phyloP scores from a whole-genome alignment of 1,284 basidiomycete genomes.

The Vanrija sp. region DNA sequence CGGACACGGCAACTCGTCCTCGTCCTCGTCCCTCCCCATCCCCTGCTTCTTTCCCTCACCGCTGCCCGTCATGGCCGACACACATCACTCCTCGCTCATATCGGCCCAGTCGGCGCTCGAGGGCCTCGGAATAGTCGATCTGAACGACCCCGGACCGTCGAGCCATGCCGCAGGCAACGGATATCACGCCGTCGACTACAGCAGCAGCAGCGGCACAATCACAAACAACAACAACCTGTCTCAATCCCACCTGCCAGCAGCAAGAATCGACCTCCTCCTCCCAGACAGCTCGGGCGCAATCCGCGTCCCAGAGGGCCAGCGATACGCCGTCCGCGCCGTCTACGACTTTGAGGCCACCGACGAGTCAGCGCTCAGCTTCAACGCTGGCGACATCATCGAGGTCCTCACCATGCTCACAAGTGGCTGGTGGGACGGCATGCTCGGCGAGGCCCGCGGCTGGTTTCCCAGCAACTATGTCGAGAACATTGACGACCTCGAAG shows the following conservation, averaged over 20 bases:
- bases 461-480: slow-evolving; percentile 95
- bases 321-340: slow-evolving; percentile 68
- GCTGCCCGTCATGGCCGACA: slow-evolving; percentile 11
- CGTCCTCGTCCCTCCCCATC: not conserved
- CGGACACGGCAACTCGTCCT: not conserved
- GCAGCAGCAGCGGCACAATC: not conserved
- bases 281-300: not conserved
- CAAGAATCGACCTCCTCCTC: not conserved
- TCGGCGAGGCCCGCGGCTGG: slow-evolving; percentile 88
- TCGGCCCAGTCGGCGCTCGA: slow-evolving; percentile 24
- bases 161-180: not conserved
- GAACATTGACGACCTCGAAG: slow-evolving; percentile 72
- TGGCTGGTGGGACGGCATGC: slow-evolving; percentile 98
- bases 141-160: not conserved
- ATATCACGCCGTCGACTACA: too few species aligned
- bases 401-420: slow-evolving; percentile 85
- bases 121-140: slow-evolving; percentile 8
- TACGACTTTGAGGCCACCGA: slow-evolving; percentile 91
- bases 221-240: not conserved
- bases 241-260: not conserved
- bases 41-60: not conserved
- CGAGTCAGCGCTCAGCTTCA: slow-evolving; percentile 81
- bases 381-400: slow-evolving; percentile 84
- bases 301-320: slow-evolving; percentile 17
- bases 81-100: slow-evolving; percentile 19